Base-by-base conservation (phyloP, 305 asterid species). In the Fraxinus angustifolia region DNA sequence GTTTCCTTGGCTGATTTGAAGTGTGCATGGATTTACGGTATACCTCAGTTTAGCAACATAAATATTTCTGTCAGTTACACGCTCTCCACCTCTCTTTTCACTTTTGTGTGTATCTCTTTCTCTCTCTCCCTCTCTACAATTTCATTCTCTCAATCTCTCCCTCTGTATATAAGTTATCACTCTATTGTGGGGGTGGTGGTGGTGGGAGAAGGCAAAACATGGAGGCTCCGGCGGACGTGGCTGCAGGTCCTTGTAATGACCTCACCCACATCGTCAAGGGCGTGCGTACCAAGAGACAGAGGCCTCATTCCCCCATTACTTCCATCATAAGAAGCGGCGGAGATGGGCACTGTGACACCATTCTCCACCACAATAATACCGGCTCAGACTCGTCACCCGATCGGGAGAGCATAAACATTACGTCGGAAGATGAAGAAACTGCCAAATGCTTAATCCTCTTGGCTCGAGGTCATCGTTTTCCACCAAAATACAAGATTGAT, bases 381-480 rank as follows among this genome's bases (percentile, higher is more conserved):
- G 0, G 76, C 40, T 38, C 79, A 60, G 4, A 81, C 58, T 7
- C 8, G 36, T 62, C 56, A 36, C 56, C 75, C 14, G 30, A 58
- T 4, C 34, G 78, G 40, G 82, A 87, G 68, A 81, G 84, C 83
- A 80, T 88, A 78, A 89, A 92, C 23, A 76, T 67, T 67, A 67
- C 73, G 38, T 67, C 89, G 17, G 95, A 92, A 87, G 98, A 94
- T 12, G 92, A 91, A 83, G 94, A 94, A 80, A 89, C 90, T 21
- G 98, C 98, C 78, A 76, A 83, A 34, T 91, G 94, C 86, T 81
- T 94, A 17, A 87, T 94, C 81, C 94, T 93, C 82, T 77, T 94
- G 73, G 85, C 98, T 67, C 93, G 83, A 50, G 94, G 98, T 33
- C 81, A 81, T 81, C 82, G 62, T 42, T 17, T 83, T 34, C 3